Conservation (phyloP, 2,329 filamentous ascomycete species). For the Paecilomyces formosus region DNA sequence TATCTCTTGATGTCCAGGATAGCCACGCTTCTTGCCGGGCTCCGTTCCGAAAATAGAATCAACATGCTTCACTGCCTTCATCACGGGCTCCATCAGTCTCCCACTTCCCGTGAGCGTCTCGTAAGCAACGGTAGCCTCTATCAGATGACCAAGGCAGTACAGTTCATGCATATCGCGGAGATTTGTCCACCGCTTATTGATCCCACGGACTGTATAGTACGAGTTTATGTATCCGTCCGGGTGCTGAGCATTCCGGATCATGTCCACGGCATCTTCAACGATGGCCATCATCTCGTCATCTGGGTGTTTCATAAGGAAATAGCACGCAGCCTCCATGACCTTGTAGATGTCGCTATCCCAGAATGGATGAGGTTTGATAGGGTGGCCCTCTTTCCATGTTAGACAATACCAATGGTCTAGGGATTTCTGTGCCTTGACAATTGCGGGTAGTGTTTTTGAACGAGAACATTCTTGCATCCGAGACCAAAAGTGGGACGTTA, state of each 20-base stretch:
- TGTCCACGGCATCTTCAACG: conserved; percentile 49
- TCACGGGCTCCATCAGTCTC: conserved; percentile 44
- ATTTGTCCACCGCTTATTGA: conserved; percentile 49
- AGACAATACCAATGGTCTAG: conserved; percentile 8
- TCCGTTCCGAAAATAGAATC: conserved; percentile 45
- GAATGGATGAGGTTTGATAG: conserved; percentile 39
- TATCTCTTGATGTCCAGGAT: conserved; percentile 54
- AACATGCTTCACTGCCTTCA: conserved; percentile 49
- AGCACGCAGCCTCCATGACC: conserved; percentile 54
- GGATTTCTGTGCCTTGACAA: conserved; percentile 8
- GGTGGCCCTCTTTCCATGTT: conserved; percentile 8
- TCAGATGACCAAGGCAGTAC: conserved; percentile 48
- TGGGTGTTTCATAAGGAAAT: conserved; percentile 41
- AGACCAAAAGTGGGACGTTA: neutral
- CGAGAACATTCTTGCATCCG: conserved; percentile 6
- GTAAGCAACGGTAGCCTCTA: conserved; percentile 54
- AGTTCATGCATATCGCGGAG: conserved; percentile 56
- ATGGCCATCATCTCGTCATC: conserved; percentile 44
- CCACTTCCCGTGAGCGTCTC: conserved; percentile 45
- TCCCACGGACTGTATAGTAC: conserved; percentile 54
- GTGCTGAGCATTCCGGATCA: conserved; percentile 51
- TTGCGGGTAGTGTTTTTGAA: conserved; percentile 5
- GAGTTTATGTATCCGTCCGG: conserved; percentile 57
- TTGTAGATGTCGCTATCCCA: conserved; percentile 55
- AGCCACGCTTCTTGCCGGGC: conserved; percentile 46